Percentiles rank a stretch among this genome's conserved stretches.
These are phyloP conservation scores for Quercus cerris DNA, from an alignment of 306 rosid species.

Conservation along the genomic window DNA sequence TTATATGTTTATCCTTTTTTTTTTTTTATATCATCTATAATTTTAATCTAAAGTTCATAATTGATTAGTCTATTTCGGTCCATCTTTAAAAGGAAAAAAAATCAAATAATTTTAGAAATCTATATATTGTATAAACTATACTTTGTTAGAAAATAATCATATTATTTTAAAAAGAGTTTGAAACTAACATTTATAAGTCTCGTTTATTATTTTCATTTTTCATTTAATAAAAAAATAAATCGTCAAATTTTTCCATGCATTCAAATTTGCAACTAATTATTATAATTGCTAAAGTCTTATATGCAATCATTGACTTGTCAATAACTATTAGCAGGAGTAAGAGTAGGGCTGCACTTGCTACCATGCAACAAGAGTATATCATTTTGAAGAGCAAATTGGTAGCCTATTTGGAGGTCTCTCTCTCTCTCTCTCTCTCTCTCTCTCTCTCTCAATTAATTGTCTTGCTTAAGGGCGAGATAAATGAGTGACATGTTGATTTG, in stretches of 20 bases:
- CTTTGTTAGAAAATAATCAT: too few relatives aligned
- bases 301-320: not conserved
- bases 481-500: not conserved
- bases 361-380: conserved; percentile 14
- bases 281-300: not conserved
- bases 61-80: too few relatives aligned
- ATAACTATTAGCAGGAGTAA: not conserved
- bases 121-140: too few relatives aligned
- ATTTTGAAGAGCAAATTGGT: conserved; percentile 21
- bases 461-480: not conserved
- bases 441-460: not conserved
- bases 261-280: too few relatives aligned
- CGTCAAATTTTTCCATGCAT: too few relatives aligned
- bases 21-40: not conserved
- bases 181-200: too few relatives aligned
- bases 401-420: conserved; percentile 36
- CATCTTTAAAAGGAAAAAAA: too few relatives aligned
- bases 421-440: not conserved
- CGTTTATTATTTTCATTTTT: too few relatives aligned
- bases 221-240: too few relatives aligned
- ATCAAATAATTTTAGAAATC: too few relatives aligned
- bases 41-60: not conserved
- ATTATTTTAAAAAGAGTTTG: too few relatives aligned
- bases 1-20: not conserved
- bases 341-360: not conserved